Conservation (phyloP, 2,329 filamentous ascomycete species). For the Colletotrichum aenigma region DNA sequence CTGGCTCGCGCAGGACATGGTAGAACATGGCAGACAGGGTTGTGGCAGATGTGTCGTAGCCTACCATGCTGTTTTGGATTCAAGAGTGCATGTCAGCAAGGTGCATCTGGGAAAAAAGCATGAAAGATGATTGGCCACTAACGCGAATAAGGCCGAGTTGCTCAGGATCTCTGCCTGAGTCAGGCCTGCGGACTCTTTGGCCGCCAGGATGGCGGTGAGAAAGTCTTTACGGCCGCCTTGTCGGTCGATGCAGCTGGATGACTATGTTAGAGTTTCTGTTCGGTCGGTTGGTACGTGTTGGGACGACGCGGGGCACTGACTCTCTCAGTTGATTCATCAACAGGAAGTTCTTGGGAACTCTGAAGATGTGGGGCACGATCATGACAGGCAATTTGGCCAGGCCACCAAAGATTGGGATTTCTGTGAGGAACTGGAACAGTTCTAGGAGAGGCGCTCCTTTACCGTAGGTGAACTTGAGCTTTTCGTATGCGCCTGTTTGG, state of each 20-base stretch:
- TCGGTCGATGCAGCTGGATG: background rate
- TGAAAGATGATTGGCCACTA: background rate
- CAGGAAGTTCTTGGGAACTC: slow-evolving; percentile 6
- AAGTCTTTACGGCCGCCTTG: slow-evolving; percentile 5
- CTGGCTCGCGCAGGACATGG: background rate
- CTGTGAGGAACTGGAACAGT: background rate
- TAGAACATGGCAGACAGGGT: slow-evolving; percentile 10
- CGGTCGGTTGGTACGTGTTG: background rate
- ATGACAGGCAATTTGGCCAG: background rate
- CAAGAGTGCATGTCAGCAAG: background rate
- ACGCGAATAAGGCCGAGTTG: background rate
- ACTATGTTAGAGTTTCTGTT: background rate
- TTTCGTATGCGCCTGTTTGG: background rate
- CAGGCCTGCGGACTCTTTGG: background rate
- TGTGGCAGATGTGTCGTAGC: background rate
- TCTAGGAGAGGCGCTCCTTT: background rate
- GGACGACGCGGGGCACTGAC: background rate
- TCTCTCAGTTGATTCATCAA: slow-evolving; percentile 1
- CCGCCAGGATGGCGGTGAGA: background rate
- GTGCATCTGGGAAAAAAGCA: background rate
- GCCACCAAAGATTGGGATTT: background rate
- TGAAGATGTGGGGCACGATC: background rate
- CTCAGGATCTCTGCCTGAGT: background rate
- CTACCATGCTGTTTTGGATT: background rate
- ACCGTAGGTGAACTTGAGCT: background rate